Evolutionary conservation across 192 early-diverging fungal species (phyloP).

Genomic region (Gigaspora rosea): DNA sequence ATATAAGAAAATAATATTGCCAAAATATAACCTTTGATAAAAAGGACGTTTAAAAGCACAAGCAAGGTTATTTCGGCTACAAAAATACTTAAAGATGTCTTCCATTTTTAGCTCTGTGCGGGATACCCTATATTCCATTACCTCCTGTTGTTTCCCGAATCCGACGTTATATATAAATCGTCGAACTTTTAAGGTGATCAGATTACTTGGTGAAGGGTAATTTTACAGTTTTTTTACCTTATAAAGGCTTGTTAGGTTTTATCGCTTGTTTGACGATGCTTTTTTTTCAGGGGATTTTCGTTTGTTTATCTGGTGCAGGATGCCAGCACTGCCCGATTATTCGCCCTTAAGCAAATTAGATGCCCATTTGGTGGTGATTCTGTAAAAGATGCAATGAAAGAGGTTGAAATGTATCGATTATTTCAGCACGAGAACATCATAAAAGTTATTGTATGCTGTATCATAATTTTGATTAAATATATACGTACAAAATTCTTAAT

Average conservation of each 20-base stretch:
- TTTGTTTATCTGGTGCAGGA: conserved; percentile 68
- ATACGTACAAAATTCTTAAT: not conserved
- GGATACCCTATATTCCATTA: conserved; percentile 30
- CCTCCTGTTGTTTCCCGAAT: conserved; percentile 51
- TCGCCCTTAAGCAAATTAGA: conserved; percentile 70
- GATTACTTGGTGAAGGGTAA: conserved; percentile 66
- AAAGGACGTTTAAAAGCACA: too few relatives aligned
- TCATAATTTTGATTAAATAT: not conserved
- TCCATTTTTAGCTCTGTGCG: not conserved
- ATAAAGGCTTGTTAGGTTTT: not conserved
- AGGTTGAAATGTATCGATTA: conserved; percentile 66
- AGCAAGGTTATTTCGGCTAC: too few relatives aligned
- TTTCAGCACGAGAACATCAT: conserved; percentile 70
- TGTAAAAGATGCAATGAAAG: conserved; percentile 62
- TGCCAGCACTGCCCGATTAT: conserved; percentile 44
- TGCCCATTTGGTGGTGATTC: conserved; percentile 63
- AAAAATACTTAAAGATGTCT: not conserved
- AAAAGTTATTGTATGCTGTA: conserved; percentile 51
- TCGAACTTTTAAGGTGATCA: conserved; percentile 58
- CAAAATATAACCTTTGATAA: too few relatives aligned
- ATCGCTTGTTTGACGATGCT: not conserved
- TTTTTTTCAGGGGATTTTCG: conserved; percentile 64
- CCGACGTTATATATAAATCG: conserved; percentile 60
- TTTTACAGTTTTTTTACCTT: not conserved
- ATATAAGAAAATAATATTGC: too few relatives aligned